Conservation (phyloP, 1,284 basidiomycete genomes). For the Marasmius sp. region DNA sequence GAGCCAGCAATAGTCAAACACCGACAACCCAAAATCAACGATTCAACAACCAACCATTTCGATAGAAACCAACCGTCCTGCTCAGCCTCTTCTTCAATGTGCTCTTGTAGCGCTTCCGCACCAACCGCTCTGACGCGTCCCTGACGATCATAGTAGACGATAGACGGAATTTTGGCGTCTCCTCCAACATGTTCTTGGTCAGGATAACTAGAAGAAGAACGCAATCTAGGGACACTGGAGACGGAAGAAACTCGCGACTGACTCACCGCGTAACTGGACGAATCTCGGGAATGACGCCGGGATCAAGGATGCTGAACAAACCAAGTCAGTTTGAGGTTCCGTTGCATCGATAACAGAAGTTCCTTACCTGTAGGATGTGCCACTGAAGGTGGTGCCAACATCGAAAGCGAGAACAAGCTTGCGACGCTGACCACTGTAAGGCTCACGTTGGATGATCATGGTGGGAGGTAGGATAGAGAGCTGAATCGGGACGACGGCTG, state of each 20-base stretch:
- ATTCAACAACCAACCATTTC: slow-evolving; percentile 14
- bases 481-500: neutral
- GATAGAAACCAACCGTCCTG: slow-evolving; percentile 30
- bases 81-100: slow-evolving; percentile 41
- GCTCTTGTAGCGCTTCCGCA: slow-evolving; percentile 45
- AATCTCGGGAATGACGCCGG: slow-evolving; percentile 11
- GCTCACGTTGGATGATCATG: slow-evolving; percentile 1
- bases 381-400: slow-evolving; percentile 54
- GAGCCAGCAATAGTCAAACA: neutral
- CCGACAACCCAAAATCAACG: slow-evolving; percentile 42
- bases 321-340: neutral
- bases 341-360: neutral
- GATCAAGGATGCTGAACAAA: slow-evolving; percentile 11
- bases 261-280: slow-evolving; percentile 12
- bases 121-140: slow-evolving; percentile 48
- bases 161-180: slow-evolving; percentile 56
- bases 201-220: slow-evolving; percentile 39
- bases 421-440: slow-evolving; percentile 32
- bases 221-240: neutral
- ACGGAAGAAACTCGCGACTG: neutral
- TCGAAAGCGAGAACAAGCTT: slow-evolving; percentile 51
- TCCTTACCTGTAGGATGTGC: slow-evolving; percentile 40
- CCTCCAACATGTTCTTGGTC: slow-evolving; percentile 52
- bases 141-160: slow-evolving; percentile 47
- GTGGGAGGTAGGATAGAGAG: neutral